Conservation (phyloP, 108 stramenopile species). For the Halocafeteria seosinensis region DNA sequence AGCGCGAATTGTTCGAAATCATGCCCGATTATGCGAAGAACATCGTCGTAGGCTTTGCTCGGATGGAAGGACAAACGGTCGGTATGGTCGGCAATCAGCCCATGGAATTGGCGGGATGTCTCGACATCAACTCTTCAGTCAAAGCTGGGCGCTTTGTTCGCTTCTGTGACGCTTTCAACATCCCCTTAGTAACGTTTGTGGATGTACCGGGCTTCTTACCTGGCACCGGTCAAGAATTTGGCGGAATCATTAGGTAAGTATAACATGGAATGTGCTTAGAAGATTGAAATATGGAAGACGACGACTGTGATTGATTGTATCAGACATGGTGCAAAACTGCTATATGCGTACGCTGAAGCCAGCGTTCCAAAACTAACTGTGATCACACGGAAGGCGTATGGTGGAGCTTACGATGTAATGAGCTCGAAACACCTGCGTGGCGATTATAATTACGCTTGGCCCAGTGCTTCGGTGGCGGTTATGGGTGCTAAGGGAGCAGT, state of each 20-base stretch:
- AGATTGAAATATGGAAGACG: slow-evolving; percentile 20
- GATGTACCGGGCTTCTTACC: slow-evolving; percentile 98
- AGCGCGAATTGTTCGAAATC: slow-evolving; percentile 80
- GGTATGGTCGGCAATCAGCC: slow-evolving; percentile 97
- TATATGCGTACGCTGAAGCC: slow-evolving; percentile 97
- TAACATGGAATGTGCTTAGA: not conserved
- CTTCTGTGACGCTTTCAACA: slow-evolving; percentile 92
- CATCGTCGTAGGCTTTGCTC: slow-evolving; percentile 82
- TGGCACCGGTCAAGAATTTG: slow-evolving; percentile 69
- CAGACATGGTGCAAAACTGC: slow-evolving; percentile 87
- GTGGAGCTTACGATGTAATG: slow-evolving; percentile 98
- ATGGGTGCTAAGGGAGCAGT: slow-evolving; percentile 99
- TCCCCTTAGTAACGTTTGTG: slow-evolving; percentile 95
- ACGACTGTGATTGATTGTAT: slow-evolving; percentile 71
- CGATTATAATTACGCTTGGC: slow-evolving; percentile 97
- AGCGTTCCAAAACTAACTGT: slow-evolving; percentile 90
- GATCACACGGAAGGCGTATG: slow-evolving; percentile 96
- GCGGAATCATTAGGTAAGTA: slow-evolving; percentile 36
- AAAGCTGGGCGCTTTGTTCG: slow-evolving; percentile 95
- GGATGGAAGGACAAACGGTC: slow-evolving; percentile 79
- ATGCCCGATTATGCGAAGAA: slow-evolving; percentile 83
- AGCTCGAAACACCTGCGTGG: slow-evolving; percentile 85
- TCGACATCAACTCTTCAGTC: slow-evolving; percentile 80
- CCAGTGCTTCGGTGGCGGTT: slow-evolving; percentile 81
- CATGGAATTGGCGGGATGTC: slow-evolving; percentile 75